Base-by-base conservation (phyloP, 78 protist genomes). In the Cavenderia fasciculata region DNA sequence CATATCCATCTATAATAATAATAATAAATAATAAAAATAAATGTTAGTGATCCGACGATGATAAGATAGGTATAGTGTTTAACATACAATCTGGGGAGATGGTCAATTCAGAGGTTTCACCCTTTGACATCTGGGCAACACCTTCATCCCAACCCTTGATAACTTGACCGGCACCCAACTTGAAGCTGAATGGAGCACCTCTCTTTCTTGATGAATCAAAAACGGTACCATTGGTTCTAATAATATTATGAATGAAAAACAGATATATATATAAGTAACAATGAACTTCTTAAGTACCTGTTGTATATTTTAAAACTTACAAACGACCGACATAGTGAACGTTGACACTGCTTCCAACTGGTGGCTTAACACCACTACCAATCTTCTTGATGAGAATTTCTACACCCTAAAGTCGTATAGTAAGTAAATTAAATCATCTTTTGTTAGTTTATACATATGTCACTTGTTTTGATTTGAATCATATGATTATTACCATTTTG, bases 141-240 rank as follows among this genome's bases (percentile, higher is more conserved):
- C 92, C 92, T 59, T 86, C 74, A 25, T 86, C 92, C 93, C 93
- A 86, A 4, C 93, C 93, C 59, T 63, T 86, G 65, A 94, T 94
- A n/a, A 94, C 96, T 43, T 82, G 41, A 41, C 92, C 86, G 5
- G 1, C 33, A 44, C 96, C 96, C 1, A 94, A 78, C 46, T 23
- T 44, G 68, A 94, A 94, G 8, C 6, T 7, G 77, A 94, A 94
- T 25, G 85, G 89, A 11, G 7, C 25, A 21, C 63, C 51, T 59
- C 68, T 74, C 38, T 74, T 54, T 4, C 65, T 2, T 16, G 71
- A 74, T 5, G 51, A 40, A 61, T 59, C 85, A 59, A 74, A 74
- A 1, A 27, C 29, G 4, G 61, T 59, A 10, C 85, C 85, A 40
- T 74, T 59, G 49, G 65, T 74, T 38, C 34, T 40, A 14, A 49